Percentiles rank a stretch among this genome's conserved stretches.
phyloP scores from a whole-genome alignment of 306 rosid species.

The Acacia melanoxylon region DNA sequence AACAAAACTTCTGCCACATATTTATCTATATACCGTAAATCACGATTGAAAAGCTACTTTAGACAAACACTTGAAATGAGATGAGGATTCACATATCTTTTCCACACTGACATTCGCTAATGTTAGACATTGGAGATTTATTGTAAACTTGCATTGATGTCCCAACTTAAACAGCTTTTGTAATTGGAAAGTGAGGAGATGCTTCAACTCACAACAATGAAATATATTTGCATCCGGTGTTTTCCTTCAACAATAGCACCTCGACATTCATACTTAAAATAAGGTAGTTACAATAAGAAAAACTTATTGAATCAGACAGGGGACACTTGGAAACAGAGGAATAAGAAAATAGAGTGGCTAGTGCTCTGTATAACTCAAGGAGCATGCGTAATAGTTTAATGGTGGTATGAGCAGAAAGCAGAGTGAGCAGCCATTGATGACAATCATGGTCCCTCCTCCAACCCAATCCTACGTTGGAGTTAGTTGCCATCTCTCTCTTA shows the following conservation, averaged over 20 bases:
- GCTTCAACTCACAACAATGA: not conserved
- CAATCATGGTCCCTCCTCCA: slow-evolving; percentile 26
- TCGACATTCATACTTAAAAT: not conserved
- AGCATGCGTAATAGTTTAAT: not conserved
- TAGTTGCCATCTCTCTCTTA: not conserved
- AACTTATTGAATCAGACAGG: not conserved
- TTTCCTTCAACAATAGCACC: not conserved
- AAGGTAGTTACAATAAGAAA: not conserved
- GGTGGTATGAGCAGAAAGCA: not conserved
- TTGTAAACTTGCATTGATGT: no score
- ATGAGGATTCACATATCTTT: no score
- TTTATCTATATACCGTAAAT: no score
- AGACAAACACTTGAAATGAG: no score
- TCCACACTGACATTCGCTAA: no score
- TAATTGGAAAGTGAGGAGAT: not conserved
- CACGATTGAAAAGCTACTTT: no score
- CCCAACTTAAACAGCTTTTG: no score
- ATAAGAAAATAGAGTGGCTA: not conserved
- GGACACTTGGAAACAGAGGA: slow-evolving; percentile 17
- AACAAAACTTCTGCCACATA: no score
- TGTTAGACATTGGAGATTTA: no score
- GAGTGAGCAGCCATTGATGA: not conserved
- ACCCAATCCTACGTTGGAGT: not conserved
- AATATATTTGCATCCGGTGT: not conserved
- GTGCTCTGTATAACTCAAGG: not conserved